A percentile compares a stretch with the other conserved stretches of the same genome.
Conservation (phyloP, 2,329 filamentous ascomycete genomes). For the Paraphaeosphaeria sporulosa region DNA sequence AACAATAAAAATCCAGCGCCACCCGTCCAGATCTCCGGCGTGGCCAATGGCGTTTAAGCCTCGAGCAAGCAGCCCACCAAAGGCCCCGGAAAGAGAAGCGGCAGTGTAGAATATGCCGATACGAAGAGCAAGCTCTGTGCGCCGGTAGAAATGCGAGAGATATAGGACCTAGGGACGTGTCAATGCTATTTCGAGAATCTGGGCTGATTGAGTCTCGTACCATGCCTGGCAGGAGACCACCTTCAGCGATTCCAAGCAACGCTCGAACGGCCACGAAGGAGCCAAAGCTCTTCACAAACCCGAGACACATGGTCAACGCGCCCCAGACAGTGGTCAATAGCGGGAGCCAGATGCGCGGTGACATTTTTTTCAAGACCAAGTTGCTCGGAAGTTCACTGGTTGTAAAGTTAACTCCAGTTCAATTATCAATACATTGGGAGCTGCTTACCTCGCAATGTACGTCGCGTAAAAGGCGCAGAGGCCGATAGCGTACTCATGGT, state of each 20-base stretch:
- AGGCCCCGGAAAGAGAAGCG: slow-evolving; percentile 70
- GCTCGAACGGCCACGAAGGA: slow-evolving; percentile 69
- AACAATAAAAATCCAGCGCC: slow-evolving; percentile 46
- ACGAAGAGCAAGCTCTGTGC: slow-evolving; percentile 66
- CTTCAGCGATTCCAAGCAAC: slow-evolving; percentile 69
- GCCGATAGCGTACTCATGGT: slow-evolving; percentile 70
- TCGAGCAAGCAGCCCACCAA: slow-evolving; percentile 68
- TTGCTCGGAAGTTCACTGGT: slow-evolving; percentile 69
- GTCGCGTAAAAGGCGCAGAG: slow-evolving; percentile 71
- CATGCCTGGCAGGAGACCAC: slow-evolving; percentile 72
- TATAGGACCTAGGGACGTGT: slow-evolving; percentile 63
- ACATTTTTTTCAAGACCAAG: slow-evolving; percentile 67
- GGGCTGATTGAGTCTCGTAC: slow-evolving; percentile 37
- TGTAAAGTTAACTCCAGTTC: not conserved
- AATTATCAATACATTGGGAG: not conserved
- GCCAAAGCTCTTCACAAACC: slow-evolving; percentile 61
- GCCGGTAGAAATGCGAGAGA: slow-evolving; percentile 67
- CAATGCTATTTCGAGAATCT: slow-evolving; percentile 4
- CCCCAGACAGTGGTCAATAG: slow-evolving; percentile 66
- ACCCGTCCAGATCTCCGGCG: slow-evolving; percentile 61
- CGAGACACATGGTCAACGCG: slow-evolving; percentile 64
- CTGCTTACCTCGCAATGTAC: slow-evolving; percentile 64
- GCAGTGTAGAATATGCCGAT: slow-evolving; percentile 75
- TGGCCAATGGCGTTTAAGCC: slow-evolving; percentile 68
- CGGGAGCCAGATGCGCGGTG: slow-evolving; percentile 67